Conservation (phyloP, 2,329 filamentous ascomycete genomes). For the Paecilomyces sp. region DNA sequence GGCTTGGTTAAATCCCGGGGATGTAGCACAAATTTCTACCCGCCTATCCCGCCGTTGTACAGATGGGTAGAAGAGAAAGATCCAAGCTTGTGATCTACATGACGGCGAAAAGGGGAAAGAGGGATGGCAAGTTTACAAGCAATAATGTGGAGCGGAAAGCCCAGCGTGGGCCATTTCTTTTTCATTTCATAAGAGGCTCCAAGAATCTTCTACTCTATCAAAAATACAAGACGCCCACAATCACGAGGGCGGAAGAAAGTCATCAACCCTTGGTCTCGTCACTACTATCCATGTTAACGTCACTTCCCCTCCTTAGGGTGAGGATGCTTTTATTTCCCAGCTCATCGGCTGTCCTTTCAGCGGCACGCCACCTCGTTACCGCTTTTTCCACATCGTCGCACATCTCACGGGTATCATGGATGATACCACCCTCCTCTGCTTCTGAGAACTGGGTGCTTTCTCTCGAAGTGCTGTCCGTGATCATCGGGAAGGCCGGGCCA, state of each 20-base stretch:
- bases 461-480: slow-evolving; percentile 31
- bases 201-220: neutral
- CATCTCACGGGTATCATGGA: slow-evolving; percentile 84
- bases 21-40: neutral
- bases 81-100: neutral
- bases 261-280: slow-evolving; percentile 26
- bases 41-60: neutral
- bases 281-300: slow-evolving; percentile 27
- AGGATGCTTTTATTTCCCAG: slow-evolving; percentile 29
- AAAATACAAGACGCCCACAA: neutral
- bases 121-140: neutral
- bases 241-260: neutral
- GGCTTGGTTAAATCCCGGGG: neutral
- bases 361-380: slow-evolving; percentile 67
- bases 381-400: slow-evolving; percentile 78
- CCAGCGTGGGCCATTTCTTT: neutral
- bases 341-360: slow-evolving; percentile 47
- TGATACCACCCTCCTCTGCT: slow-evolving; percentile 75
- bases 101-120: neutral
- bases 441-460: slow-evolving; percentile 51
- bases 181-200: neutral
- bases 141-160: neutral
- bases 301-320: slow-evolving; percentile 29
- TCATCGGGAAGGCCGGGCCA: slow-evolving; percentile 52
- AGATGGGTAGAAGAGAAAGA: neutral